Evolutionary conservation across 1,139 yeast species (phyloP), one percentile per base, ranked within the genome.

Genomic region (Saccharomyces hybrid): DNA sequence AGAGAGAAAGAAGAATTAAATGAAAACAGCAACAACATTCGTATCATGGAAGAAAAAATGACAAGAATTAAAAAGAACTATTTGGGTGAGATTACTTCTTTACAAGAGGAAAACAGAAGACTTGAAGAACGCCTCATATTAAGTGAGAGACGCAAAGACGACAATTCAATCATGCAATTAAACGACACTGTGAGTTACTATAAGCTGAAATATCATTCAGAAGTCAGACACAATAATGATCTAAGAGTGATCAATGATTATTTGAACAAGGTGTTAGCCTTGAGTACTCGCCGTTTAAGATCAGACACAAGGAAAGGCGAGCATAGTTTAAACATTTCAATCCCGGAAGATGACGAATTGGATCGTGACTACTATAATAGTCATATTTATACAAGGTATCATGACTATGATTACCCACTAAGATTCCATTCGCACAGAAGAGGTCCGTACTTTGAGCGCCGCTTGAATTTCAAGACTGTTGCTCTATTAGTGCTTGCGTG

Each of bases 211-310:
- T 69, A 67, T 47, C 60, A 66, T 52, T 60, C 56, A n/a, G 72
- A 68, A 51, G 66, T 64, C 3, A 60, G 58, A 53, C 65, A 62
- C 42, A 69, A 66, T 52, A 67, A 67, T 52, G 72, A 68, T 52
- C 52, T 68, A 28, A 61, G 57, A 21, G 64, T 67, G 14, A 62
- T 67, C 57, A 68, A 66, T 46, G 67, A 65, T 28, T 69, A 69
- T 52, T 54, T 68, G 53, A 66, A 68, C 52, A 62, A 64, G 12
- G 68, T 69, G n/a, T 54, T 69, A 42, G 61, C 62, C 38, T 67
- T 68, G n/a, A 61, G 69, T 19, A 62, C 71, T 2, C 63, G 59
- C 42, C 69, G 66, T 50, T 55, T 68, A 28, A 60, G 66, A 38
- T 56, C 64, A 12, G 71, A 68, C 54, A 58, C 63, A 11, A 52